phyloP scores from a whole-genome alignment of 495 filamentous ascomycete genomes.

The Halenospora varia region DNA sequence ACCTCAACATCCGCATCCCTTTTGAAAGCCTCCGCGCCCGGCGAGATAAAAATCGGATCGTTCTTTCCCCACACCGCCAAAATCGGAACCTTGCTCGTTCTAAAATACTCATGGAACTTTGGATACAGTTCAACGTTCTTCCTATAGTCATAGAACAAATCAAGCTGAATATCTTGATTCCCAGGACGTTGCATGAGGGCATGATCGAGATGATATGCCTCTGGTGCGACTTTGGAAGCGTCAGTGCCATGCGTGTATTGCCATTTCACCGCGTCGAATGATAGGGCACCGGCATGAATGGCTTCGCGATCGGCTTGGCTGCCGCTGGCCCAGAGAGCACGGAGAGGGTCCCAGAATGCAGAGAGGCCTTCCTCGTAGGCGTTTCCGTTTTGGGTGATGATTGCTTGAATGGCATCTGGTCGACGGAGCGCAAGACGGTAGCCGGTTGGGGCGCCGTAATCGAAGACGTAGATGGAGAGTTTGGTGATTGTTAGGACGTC shows the following conservation, averaged over 20 bases:
- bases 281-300: slow-evolving; percentile 36
- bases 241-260: slow-evolving; percentile 53
- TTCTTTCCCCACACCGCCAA: slow-evolving; percentile 61
- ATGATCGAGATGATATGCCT: slow-evolving; percentile 47
- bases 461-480: slow-evolving; percentile 60
- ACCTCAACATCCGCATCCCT: slow-evolving; percentile 50
- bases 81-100: slow-evolving; percentile 47
- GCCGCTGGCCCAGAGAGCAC: slow-evolving; percentile 43
- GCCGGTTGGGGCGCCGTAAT: slow-evolving; percentile 60
- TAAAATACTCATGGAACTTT: slow-evolving; percentile 55
- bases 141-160: slow-evolving; percentile 50
- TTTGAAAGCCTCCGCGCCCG: slow-evolving; percentile 58
- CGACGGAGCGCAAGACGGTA: slow-evolving; percentile 49
- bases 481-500: slow-evolving; percentile 37
- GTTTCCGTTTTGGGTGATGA: slow-evolving; percentile 63
- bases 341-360: slow-evolving; percentile 49
- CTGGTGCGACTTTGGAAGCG: slow-evolving; percentile 40
- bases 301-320: slow-evolving; percentile 33
- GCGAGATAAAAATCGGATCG: slow-evolving; percentile 51
- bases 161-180: slow-evolving; percentile 53
- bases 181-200: slow-evolving; percentile 46
- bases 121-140: slow-evolving; percentile 46
- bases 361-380: slow-evolving; percentile 58
- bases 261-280: slow-evolving; percentile 42
- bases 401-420: slow-evolving; percentile 42